A percentile compares a stretch with the other conserved stretches of the same genome.
phyloP scores from a whole-genome alignment of 148 eudicot species.

The Pouteria glomerata region DNA sequence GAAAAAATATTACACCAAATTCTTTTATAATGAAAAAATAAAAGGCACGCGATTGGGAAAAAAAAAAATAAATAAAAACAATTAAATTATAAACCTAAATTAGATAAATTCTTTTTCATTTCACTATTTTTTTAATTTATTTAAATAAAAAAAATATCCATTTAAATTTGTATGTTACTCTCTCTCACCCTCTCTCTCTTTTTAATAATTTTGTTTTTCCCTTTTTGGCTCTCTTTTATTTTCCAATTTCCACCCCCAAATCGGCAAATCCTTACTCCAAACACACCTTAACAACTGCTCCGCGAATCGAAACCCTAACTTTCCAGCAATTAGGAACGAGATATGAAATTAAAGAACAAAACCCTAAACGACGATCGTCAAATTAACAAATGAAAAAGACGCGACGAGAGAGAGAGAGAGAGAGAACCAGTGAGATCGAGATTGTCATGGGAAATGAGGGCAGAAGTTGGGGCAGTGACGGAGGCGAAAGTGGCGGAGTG shows the following conservation, averaged over 20 bases:
- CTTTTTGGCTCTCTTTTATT: too few relatives aligned
- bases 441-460: conserved; percentile 33
- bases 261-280: neutral
- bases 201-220: too few relatives aligned
- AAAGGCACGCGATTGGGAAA: too few relatives aligned
- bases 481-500: conserved; percentile 26
- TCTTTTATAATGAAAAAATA: too few relatives aligned
- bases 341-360: neutral
- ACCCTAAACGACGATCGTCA: neutral
- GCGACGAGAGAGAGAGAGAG: neutral
- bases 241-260: neutral
- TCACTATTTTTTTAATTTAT: too few relatives aligned
- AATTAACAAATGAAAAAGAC: neutral
- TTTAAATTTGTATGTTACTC: too few relatives aligned
- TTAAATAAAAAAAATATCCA: too few relatives aligned
- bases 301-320: neutral
- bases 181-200: too few relatives aligned
- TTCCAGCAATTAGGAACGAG: neutral
- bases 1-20: too few relatives aligned
- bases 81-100: too few relatives aligned
- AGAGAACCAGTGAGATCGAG: conserved; percentile 41
- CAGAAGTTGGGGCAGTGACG: conserved; percentile 34
- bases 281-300: neutral
- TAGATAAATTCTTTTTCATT: too few relatives aligned
- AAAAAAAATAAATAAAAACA: too few relatives aligned